These are phyloP conservation scores for Adansonia gregorii DNA, from an alignment of 441 rosid species.

Conservation along the genomic window DNA sequence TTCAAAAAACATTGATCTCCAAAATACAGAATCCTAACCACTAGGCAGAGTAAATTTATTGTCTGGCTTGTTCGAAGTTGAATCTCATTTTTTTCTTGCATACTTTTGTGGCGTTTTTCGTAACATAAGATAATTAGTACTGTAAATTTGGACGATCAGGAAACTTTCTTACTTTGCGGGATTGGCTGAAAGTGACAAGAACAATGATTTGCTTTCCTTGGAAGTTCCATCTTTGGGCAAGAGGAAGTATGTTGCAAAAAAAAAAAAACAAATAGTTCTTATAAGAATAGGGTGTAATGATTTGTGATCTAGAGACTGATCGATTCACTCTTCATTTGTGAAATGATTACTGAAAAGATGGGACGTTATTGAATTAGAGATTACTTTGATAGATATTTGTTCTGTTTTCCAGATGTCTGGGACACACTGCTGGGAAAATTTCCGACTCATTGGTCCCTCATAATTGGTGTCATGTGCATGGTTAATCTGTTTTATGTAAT, in stretches of 20 bases:
- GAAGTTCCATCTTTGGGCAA: neutral
- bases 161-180: neutral
- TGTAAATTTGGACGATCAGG: neutral
- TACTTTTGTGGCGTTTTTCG: neutral
- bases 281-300: neutral
- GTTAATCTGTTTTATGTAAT: neutral
- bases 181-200: neutral
- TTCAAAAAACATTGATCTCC: neutral
- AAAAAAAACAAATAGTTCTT: neutral
- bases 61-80: neutral
- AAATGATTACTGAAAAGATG: slow-evolving; percentile 1
- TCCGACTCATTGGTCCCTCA: neutral
- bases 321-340: neutral
- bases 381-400: neutral
- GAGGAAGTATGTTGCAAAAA: neutral
- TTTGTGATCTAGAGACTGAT: slow-evolving; percentile 12
- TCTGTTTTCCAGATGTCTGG: neutral
- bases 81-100: neutral
- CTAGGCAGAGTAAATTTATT: neutral
- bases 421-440: neutral
- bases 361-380: neutral
- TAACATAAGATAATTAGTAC: neutral
- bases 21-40: neutral
- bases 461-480: neutral
- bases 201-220: neutral